Evolutionary conservation across 768 basidiomycete genomes (phyloP), one percentile per base, ranked within the genome.

Genomic region (Pleurotus cornucopiae): DNA sequence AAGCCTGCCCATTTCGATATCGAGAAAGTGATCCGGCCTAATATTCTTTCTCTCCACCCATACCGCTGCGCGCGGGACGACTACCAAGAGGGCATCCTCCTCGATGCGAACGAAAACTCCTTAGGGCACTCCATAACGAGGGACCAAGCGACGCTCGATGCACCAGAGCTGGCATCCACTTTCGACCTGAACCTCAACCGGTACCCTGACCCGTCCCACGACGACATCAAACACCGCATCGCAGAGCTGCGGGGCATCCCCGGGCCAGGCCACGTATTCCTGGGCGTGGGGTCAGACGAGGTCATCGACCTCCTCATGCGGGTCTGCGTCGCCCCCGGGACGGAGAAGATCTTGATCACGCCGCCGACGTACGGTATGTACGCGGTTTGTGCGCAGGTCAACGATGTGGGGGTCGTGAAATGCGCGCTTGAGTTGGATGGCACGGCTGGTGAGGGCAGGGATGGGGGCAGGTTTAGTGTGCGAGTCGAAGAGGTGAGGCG

Each of bases 301-400:
- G 87, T 94, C 41, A 94, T 98, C 62, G 97, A 99, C 67, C 74
- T 98, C 54, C 76, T 98, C 47, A 94, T 96, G 75, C 84, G 97
- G 14, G 84, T 98, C 30, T 87, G 90, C 60, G 94, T 95, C 62
- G 73, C 71, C 1, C 97, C 97, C 0, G 82, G 70, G 1, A 78
- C 72, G 54, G 96, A 98, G 62, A 89, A 86, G 66, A 88, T 97
- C 34, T 69, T 98, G 66, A 88, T 83, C 37, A 92, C 90, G 1
- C 96, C 96, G 1, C 97, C 97, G 4, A 98, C 97, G 11, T 98
- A 98, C 67, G 97, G 96, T 14, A 99, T 98, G 96, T 98, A 98
- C 71, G 69, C 80, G 11, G 96, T 98, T 1, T 94, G 89, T 57
- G 97, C 96, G 7, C 89, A 97, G 64, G 86, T 98, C 46, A 99